These are phyloP conservation scores for Rugonectria rugulosa DNA, from an alignment of 2,329 filamentous ascomycete species.

Conservation along the genomic window DNA sequence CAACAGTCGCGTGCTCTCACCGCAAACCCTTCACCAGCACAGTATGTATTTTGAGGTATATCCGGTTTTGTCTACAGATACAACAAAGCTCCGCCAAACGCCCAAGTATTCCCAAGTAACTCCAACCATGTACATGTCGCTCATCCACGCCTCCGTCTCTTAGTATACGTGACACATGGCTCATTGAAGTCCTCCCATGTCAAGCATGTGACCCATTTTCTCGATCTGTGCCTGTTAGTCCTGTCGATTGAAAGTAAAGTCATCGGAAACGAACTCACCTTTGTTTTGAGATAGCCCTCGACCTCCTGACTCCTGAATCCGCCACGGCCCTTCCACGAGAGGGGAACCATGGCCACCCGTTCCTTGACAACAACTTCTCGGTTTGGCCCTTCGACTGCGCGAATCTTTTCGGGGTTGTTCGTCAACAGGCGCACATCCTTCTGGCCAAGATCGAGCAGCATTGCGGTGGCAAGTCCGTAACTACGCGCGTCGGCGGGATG, in stretches of 20 bases:
- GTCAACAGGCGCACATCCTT: constrained; percentile 83
- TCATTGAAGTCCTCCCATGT: constrained; percentile 52
- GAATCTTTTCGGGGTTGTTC: constrained; percentile 97
- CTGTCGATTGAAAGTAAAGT: too few relatives aligned
- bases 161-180: not conserved
- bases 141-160: constrained; percentile 5
- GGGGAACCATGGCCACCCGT: constrained; percentile 91
- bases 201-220: constrained; percentile 85
- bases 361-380: constrained; percentile 88
- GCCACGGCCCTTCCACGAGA: constrained; percentile 87
- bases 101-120: constrained; percentile 33
- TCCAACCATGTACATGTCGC: constrained; percentile 29
- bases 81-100: constrained; percentile 34
- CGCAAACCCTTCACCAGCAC: too few relatives aligned
- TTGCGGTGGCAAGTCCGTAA: constrained; percentile 95
- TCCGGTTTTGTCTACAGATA: constrained; percentile 34
- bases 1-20: too few relatives aligned
- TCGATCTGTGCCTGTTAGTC: constrained; percentile 67
- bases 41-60: constrained; percentile 15
- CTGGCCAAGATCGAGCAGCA: constrained; percentile 86
- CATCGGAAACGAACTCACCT: constrained; percentile 64
- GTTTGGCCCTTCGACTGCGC: constrained; percentile 90
- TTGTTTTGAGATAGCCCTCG: constrained; percentile 92
- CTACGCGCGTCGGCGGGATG: constrained; percentile 95
- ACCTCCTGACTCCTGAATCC: constrained; percentile 90